Evolutionary conservation across 2,329 filamentous ascomycete species (phyloP).

Genomic region (Arthroderma sp.): DNA sequence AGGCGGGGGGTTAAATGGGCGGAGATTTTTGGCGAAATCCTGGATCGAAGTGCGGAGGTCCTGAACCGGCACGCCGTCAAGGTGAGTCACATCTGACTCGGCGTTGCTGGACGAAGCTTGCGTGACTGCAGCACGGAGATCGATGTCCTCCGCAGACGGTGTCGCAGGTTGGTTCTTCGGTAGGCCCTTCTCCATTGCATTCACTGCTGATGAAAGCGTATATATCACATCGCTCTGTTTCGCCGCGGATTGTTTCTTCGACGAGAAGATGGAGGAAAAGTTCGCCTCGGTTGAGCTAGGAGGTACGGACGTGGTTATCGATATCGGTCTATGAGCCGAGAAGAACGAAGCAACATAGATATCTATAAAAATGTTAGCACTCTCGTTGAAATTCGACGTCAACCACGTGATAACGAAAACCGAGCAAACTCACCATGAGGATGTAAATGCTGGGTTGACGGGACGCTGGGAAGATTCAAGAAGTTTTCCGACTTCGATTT

Average conservation of each 20-base stretch:
- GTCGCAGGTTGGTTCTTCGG: conserved; percentile 29
- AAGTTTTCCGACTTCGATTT: conserved; percentile 28
- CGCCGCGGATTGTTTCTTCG: conserved; percentile 35
- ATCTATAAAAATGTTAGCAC: conserved; percentile 41
- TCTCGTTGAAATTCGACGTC: neutral
- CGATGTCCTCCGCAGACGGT: conserved; percentile 20
- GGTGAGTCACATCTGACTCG: conserved; percentile 24
- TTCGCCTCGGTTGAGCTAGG: conserved; percentile 56
- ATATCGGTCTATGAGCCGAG: conserved; percentile 88
- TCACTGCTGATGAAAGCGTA: conserved; percentile 42
- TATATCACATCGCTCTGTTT: conserved; percentile 48
- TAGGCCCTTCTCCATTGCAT: conserved; percentile 30
- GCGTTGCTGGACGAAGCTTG: conserved; percentile 18
- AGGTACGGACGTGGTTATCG: conserved; percentile 69
- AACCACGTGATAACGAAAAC: conserved; percentile 6
- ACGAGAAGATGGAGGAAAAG: conserved; percentile 74
- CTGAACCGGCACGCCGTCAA: conserved; percentile 39
- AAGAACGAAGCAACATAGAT: conserved; percentile 86
- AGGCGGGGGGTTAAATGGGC: conserved; percentile 77
- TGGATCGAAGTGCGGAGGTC: conserved; percentile 55
- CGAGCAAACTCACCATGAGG: conserved; percentile 30
- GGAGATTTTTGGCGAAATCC: conserved; percentile 55
- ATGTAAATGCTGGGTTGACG: conserved; percentile 36
- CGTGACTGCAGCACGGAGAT: conserved; percentile 19
- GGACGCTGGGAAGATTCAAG: conserved; percentile 35